Evolutionary conservation across 2,329 filamentous ascomycete species (phyloP).

Genomic region (Furcasterigmium sp.): DNA sequence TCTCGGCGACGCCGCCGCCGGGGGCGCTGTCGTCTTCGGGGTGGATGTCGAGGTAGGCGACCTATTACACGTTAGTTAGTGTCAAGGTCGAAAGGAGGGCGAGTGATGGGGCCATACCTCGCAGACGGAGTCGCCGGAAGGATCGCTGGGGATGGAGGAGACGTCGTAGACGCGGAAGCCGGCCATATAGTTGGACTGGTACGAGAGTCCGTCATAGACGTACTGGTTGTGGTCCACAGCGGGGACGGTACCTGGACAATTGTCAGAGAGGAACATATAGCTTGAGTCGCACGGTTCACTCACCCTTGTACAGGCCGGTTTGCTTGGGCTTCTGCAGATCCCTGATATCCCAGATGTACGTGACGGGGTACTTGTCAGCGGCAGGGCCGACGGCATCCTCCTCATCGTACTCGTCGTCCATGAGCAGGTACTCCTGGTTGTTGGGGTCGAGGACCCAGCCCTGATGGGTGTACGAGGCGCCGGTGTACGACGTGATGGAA

Average conservation of each 20-base stretch:
- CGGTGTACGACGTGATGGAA: slow-evolving; percentile 46
- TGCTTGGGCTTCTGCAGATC: slow-evolving; percentile 33
- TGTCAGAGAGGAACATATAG: not conserved
- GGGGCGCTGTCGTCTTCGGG: slow-evolving; percentile 37
- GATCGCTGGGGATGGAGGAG: slow-evolving; percentile 20
- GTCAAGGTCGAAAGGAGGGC: too few relatives aligned
- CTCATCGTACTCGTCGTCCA: slow-evolving; percentile 40
- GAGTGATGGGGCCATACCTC: too few relatives aligned
- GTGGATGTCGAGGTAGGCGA: slow-evolving; percentile 39
- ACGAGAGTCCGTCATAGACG: slow-evolving; percentile 29
- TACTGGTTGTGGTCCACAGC: slow-evolving; percentile 40
- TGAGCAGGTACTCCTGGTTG: slow-evolving; percentile 32
- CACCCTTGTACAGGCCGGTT: slow-evolving; percentile 35
- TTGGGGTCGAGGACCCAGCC: slow-evolving; percentile 42
- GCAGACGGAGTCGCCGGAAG: slow-evolving; percentile 30
- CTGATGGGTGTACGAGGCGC: slow-evolving; percentile 47
- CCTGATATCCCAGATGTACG: slow-evolving; percentile 44
- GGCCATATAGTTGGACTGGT: slow-evolving; percentile 38
- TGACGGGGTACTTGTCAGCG: slow-evolving; percentile 35
- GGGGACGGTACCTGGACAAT: slow-evolving; percentile 14
- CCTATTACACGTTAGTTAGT: too few relatives aligned
- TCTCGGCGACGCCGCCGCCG: slow-evolving; percentile 24
- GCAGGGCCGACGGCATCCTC: slow-evolving; percentile 31
- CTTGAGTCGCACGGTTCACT: too few relatives aligned
- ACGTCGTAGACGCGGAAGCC: slow-evolving; percentile 31